phyloP scores from a whole-genome alignment of 257 asterid genomes.

The Nicotiana obtusifolia region DNA sequence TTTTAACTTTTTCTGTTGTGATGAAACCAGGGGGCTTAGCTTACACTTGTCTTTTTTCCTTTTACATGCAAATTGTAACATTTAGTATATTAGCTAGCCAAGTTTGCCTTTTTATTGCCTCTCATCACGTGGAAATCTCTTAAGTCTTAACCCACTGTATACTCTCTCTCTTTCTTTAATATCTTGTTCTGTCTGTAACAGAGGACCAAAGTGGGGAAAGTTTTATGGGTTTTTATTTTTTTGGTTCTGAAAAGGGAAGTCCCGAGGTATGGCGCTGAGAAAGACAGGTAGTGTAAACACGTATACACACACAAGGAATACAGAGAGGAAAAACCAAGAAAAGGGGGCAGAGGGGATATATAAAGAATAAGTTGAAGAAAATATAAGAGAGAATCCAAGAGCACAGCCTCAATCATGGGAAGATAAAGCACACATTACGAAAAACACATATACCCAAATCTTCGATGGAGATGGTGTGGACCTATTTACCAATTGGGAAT shows the following conservation, averaged over 20 bases:
- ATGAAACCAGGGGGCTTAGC: slow-evolving; percentile 24
- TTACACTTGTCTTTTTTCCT: slow-evolving; percentile 29
- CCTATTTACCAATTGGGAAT: slow-evolving; percentile 1
- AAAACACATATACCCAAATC: slow-evolving; percentile 3
- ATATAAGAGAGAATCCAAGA: slow-evolving; percentile 28
- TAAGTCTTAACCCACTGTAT: not conserved
- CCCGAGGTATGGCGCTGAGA: slow-evolving; percentile 29
- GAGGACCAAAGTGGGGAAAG: not conserved
- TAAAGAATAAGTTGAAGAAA: not conserved
- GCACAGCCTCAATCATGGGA: slow-evolving; percentile 11
- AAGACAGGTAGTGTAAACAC: slow-evolving; percentile 5
- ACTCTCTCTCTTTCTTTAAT: slow-evolving; percentile 8
- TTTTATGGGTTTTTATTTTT: slow-evolving; percentile 7
- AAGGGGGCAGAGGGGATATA: not conserved
- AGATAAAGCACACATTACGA: slow-evolving; percentile 9
- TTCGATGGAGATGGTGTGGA: not conserved
- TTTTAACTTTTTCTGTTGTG: slow-evolving; percentile 15
- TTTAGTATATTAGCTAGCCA: not conserved
- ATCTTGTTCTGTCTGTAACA: not conserved
- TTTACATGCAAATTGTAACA: slow-evolving; percentile 22
- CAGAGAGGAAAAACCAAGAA: slow-evolving; percentile 1
- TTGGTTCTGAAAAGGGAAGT: slow-evolving; percentile 16
- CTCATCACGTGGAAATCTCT: slow-evolving; percentile 24
- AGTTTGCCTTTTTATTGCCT: not conserved
- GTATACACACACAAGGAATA: not conserved